A percentile compares a stretch with the other conserved stretches of the same genome.
These are phyloP conservation scores for Termitomyces sp. DNA, from an alignment of 768 basidiomycete species.

Conservation along the genomic window DNA sequence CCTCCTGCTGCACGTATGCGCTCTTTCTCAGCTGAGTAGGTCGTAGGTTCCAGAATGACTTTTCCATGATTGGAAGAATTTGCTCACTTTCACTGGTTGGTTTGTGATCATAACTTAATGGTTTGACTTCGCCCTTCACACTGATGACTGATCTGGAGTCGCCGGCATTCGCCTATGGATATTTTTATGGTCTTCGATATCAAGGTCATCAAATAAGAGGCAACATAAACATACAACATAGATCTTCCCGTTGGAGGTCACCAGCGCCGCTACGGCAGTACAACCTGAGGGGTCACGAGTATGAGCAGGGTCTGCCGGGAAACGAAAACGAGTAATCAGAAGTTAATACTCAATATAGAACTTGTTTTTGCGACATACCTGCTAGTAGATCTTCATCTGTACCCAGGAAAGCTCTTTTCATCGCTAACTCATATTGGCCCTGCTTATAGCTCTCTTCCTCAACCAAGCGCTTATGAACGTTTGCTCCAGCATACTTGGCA, in stretches of 20 bases:
- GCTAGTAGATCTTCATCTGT: slow-evolving; percentile 92
- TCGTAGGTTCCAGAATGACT: slow-evolving; percentile 3
- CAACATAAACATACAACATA: slow-evolving; percentile 63
- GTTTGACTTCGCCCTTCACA: slow-evolving; percentile 78
- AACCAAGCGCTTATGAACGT: slow-evolving; percentile 74
- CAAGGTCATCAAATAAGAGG: slow-evolving; percentile 2
- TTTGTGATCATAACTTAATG: slow-evolving; percentile 94
- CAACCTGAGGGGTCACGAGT: slow-evolving; percentile 92
- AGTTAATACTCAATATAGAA: slow-evolving; percentile 5
- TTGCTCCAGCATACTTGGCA: slow-evolving; percentile 81
- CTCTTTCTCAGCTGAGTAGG: slow-evolving; percentile 63
- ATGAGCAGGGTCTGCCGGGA: slow-evolving; percentile 68
- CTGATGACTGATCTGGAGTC: slow-evolving; percentile 91
- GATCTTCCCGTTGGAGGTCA: slow-evolving; percentile 74
- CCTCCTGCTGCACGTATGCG: slow-evolving; percentile 91
- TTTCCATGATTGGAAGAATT: background rate
- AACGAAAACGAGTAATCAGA: slow-evolving; percentile 7
- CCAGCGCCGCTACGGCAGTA: slow-evolving; percentile 85
- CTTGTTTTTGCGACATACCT: slow-evolving; percentile 38
- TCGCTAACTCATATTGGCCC: slow-evolving; percentile 64
- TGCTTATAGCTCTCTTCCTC: slow-evolving; percentile 67
- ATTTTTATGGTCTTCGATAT: slow-evolving; percentile 4
- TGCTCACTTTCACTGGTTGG: slow-evolving; percentile 76
- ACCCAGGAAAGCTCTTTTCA: slow-evolving; percentile 87
- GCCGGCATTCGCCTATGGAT: slow-evolving; percentile 86